Evolutionary conservation across 345 rosid species (phyloP).

Genomic region (Acer negundo): DNA sequence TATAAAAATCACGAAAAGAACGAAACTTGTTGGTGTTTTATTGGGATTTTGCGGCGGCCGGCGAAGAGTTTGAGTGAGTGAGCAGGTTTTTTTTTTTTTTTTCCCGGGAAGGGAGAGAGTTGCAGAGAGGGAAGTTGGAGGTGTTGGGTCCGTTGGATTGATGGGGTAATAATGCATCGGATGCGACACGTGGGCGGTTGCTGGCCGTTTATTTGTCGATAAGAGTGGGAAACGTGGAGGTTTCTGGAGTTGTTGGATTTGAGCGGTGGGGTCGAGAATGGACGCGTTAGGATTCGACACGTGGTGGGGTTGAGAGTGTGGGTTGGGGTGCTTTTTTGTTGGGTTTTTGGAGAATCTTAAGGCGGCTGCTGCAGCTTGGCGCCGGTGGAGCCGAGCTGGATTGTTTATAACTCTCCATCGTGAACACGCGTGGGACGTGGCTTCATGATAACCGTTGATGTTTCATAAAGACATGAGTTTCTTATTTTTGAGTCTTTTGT

Average conservation of each 20-base stretch:
- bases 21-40: neutral
- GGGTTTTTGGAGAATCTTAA: constrained; percentile 13
- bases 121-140: neutral
- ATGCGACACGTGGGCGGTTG: constrained; percentile 48
- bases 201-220: constrained; percentile 56
- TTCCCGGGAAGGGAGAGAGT: constrained; percentile 7
- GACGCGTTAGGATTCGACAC: constrained; percentile 22
- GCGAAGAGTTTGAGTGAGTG: neutral
- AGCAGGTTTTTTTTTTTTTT: neutral
- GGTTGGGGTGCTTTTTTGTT: neutral
- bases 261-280: constrained; percentile 8
- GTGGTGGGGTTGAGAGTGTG: constrained; percentile 2
- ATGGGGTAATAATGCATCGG: constrained; percentile 46
- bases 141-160: constrained; percentile 59
- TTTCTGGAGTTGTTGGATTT: constrained; percentile 30
- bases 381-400: constrained; percentile 13
- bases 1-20: neutral
- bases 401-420: neutral
- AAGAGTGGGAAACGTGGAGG: constrained; percentile 40
- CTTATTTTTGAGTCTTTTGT: too few species aligned
- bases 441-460: neutral
- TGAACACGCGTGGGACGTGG: neutral
- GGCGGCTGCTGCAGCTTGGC: constrained; percentile 35
- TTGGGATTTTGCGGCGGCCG: constrained; percentile 10
- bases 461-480: neutral